phyloP scores from a whole-genome alignment of 2,329 filamentous ascomycete genomes.

The Sporothrix variecibatus region DNA sequence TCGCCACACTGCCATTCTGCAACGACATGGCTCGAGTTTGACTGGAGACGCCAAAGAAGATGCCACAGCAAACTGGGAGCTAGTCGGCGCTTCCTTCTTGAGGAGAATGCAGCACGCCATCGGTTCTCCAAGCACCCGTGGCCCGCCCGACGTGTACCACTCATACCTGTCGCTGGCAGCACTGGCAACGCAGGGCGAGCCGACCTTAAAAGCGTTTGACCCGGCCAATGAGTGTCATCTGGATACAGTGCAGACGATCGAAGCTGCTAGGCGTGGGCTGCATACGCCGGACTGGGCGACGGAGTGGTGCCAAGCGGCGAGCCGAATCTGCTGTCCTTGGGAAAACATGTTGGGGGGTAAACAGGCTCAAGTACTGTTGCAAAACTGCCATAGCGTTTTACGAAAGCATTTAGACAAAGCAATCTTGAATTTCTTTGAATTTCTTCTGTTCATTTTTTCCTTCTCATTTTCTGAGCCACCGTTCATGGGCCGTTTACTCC shows the following conservation, averaged over 20 bases:
- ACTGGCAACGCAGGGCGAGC: conserved; percentile 71
- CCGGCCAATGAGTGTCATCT: conserved; percentile 71
- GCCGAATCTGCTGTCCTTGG: conserved; percentile 20
- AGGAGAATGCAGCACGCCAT: conserved; percentile 85
- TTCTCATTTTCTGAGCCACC: too few species aligned
- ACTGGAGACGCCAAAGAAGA: conserved; percentile 34
- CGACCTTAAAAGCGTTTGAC: conserved; percentile 70
- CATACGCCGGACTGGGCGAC: conserved; percentile 28
- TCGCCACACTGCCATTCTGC: conserved; percentile 58
- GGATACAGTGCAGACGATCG: conserved; percentile 55
- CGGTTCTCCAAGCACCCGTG: conserved; percentile 72
- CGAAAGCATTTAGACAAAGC: too few species aligned
- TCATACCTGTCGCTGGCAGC: conserved; percentile 84
- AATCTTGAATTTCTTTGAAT: too few species aligned
- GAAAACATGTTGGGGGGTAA: conserved; percentile 21
- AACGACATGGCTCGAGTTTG: conserved; percentile 25
- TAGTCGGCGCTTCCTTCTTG: conserved; percentile 76
- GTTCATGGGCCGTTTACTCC: too few species aligned
- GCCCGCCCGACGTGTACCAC: conserved; percentile 79
- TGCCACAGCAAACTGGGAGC: conserved; percentile 60
- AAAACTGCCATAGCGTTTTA: neutral
- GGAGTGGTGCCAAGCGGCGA: neutral
- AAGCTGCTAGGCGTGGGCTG: conserved; percentile 47
- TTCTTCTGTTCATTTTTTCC: neutral
- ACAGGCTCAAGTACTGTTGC: too few species aligned